Evolutionary conservation across 331 rosid genomes (phyloP), one percentile per base, ranked within the genome.

Genomic region (Telfairia occidentalis): DNA sequence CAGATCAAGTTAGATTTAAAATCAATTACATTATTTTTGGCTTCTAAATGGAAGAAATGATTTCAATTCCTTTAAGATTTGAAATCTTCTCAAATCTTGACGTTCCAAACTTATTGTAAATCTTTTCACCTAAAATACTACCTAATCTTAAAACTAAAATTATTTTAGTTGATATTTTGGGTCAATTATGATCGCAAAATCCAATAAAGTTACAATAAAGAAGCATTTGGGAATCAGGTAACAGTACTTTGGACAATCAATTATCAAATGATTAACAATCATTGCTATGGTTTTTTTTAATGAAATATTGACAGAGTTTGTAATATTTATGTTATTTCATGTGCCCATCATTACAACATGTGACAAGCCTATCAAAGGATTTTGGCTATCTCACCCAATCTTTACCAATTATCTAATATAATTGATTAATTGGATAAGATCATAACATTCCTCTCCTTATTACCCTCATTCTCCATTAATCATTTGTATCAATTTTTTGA

Each of bases 261-360:
- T 69, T 69, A 43, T 24, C 37, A 12, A 24, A 69, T 69, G 74
- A 69, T 69, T 69, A 69, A 69, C 7, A 69, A 69, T 69, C 54
- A 24, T 24, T 43, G 38, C 74, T 23, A 69, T 13, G 24, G 12
- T 42, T 42, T 2, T 5, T 24, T 69, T 28, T 23, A 8, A 67
- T 24, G 34, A 42, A 42, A 18, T 69, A 23, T 11, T 43, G 42
- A 23, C 42, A 38, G 19, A 37, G 18, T 59, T 64, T 64, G 18
- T 37, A 64, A 64, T 65, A 65, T 38, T 7, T 7, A 18, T 63
- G 40, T 19, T 66, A 66, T 66, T 66, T 69, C 54, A 26, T 69
- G 23, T 15, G 2, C 12, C 53, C 53, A 67, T 67, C 21, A 67
- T 63, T 67, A 65, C 30, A 38, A 38, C n/a, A 65, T 38, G 72